phyloP scores from a whole-genome alignment of 441 rosid genomes.

The Brassica balearica region DNA sequence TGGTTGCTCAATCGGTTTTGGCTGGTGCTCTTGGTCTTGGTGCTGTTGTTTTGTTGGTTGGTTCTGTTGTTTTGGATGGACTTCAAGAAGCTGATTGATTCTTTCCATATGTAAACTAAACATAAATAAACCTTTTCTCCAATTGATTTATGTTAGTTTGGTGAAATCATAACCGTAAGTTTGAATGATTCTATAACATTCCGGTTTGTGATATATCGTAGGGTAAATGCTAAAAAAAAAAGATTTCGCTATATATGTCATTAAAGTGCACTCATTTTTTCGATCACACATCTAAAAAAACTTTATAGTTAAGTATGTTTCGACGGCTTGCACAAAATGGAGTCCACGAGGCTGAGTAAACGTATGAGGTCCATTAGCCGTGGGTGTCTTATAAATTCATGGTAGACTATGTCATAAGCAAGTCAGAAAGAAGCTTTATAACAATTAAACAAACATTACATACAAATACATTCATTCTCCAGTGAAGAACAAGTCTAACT shows the following conservation, averaged over 20 bases:
- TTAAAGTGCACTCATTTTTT: neutral
- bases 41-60: conserved; percentile 75
- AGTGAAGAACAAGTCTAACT: conserved; percentile 28
- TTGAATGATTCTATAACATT: neutral
- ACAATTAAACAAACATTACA: conserved; percentile 43
- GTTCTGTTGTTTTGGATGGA: conserved; percentile 80
- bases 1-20: conserved; percentile 66
- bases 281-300: neutral
- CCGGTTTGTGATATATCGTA: neutral
- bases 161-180: neutral
- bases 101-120: conserved; percentile 29
- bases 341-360: neutral
- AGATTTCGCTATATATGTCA: neutral
- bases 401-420: neutral
- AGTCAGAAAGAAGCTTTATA: conserved; percentile 22
- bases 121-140: neutral
- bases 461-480: conserved; percentile 36
- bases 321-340: neutral
- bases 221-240: neutral
- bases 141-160: conserved; percentile 16
- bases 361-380: neutral
- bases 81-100: conserved; percentile 86
- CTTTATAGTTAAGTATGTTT: neutral
- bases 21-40: conserved; percentile 71
- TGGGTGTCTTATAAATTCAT: neutral